These are phyloP conservation scores for Xylaria sp. DNA, from an alignment of 2,329 filamentous ascomycete genomes.

Conservation along the genomic window DNA sequence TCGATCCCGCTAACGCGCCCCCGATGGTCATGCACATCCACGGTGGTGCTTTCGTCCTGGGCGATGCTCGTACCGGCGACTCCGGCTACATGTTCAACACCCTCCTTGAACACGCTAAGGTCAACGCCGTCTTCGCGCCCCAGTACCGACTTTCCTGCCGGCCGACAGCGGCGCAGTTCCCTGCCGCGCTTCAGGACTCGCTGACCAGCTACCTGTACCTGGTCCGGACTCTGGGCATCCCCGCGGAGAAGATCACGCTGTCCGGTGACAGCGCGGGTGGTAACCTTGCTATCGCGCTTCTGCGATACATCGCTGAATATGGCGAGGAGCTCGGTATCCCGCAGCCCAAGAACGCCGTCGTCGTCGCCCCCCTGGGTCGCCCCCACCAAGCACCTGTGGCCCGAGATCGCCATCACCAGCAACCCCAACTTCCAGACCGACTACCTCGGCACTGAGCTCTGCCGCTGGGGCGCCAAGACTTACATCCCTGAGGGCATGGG, in stretches of 20 bases:
- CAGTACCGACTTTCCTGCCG: slow-evolving; percentile 45
- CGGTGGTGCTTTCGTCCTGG: slow-evolving; percentile 26
- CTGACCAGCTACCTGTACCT: slow-evolving; percentile 44
- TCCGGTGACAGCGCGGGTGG: slow-evolving; percentile 47
- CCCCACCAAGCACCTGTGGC: slow-evolving; percentile 16
- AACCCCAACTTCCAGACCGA: slow-evolving; percentile 32
- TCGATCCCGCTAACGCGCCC: slow-evolving; percentile 1
- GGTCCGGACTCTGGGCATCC: slow-evolving; percentile 31
- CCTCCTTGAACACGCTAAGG: slow-evolving; percentile 34
- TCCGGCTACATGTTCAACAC: slow-evolving; percentile 19
- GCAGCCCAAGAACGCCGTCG: slow-evolving; percentile 33
- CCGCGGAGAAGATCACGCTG: slow-evolving; percentile 38
- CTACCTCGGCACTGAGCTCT: slow-evolving; percentile 36
- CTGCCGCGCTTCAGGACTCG: slow-evolving; percentile 45
- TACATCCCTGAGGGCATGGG: slow-evolving; percentile 29
- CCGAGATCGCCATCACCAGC: slow-evolving; percentile 10
- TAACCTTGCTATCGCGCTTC: slow-evolving; percentile 40
- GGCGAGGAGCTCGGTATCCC: slow-evolving; percentile 26
- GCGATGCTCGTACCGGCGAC: slow-evolving; percentile 19
- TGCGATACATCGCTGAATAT: slow-evolving; percentile 42
- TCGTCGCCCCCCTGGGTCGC: slow-evolving; percentile 30
- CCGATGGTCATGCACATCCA: slow-evolving; percentile 27
- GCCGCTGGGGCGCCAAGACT: slow-evolving; percentile 37
- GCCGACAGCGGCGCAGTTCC: slow-evolving; percentile 38
- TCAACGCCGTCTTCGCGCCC: slow-evolving; percentile 38